Evolutionary conservation across 2,329 filamentous ascomycete species (phyloP).

Genomic region (Beauveria brongniartii): DNA sequence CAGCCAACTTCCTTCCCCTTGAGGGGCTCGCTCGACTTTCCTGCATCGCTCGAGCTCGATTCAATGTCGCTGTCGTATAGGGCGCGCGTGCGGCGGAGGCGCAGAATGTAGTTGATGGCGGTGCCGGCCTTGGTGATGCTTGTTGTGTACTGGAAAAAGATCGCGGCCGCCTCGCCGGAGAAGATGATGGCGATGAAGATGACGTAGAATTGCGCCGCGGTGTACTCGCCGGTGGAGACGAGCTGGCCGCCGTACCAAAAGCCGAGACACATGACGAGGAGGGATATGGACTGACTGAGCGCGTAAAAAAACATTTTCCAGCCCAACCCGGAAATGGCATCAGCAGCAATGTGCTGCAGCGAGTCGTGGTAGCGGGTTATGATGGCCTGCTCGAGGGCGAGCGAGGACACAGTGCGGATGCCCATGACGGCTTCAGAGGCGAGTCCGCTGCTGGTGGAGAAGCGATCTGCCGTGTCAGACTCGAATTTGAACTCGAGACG

Average conservation of each 20-base stretch:
- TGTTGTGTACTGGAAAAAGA: slow-evolving; percentile 39
- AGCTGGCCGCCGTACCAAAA: slow-evolving; percentile 33
- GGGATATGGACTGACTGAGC: slow-evolving; percentile 31
- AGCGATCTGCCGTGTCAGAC: slow-evolving; percentile 33
- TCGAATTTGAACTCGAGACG: slow-evolving; percentile 40
- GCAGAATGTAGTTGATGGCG: slow-evolving; percentile 42
- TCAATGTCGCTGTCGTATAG: slow-evolving; percentile 23
- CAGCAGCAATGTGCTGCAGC: slow-evolving; percentile 23
- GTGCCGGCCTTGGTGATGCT: slow-evolving; percentile 42
- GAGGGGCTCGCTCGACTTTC: slow-evolving; percentile 4
- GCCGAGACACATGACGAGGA: slow-evolving; percentile 30
- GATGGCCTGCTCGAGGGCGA: slow-evolving; percentile 38
- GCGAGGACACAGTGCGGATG: slow-evolving; percentile 34
- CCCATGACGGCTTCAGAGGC: slow-evolving; percentile 40
- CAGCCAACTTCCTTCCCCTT: slow-evolving; percentile 36
- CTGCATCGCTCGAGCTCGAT: background rate
- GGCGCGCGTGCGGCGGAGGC: slow-evolving; percentile 25
- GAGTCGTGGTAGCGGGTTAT: slow-evolving; percentile 26
- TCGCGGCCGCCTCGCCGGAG: slow-evolving; percentile 32
- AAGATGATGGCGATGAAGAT: slow-evolving; percentile 44
- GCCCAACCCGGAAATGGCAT: slow-evolving; percentile 23
- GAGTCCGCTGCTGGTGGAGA: slow-evolving; percentile 37
- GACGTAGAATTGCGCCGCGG: slow-evolving; percentile 37
- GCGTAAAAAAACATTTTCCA: slow-evolving; percentile 35
- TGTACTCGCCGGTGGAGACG: slow-evolving; percentile 38